Base-by-base conservation (phyloP, 23 red algal species). In the Gracilaria caudata region DNA sequence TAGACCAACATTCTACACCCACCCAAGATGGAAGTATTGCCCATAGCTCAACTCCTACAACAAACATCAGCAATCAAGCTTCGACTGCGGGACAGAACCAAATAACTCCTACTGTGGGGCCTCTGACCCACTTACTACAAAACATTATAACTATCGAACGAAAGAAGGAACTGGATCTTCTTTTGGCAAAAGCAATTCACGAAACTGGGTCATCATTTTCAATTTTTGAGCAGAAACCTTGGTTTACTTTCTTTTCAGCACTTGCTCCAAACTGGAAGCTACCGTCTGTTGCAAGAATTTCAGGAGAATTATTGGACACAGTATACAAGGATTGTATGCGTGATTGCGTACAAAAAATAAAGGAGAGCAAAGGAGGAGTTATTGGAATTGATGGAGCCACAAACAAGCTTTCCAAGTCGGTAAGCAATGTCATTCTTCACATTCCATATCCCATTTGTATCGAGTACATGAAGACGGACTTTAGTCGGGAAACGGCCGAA, bases 371-470 rank as follows among this genome's bases (percentile, higher is more conserved):
- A 24, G 77, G 77, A 29, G 77, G 41, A 53, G 51, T 59, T 11
- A 20, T 80, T 34, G 51, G 77, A 17, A 55, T 80, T 24, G 0
- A 80, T 80, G 1, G 77, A 0, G 44, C 77, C 23, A 54, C 51
- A 24, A 59, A 80, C 20, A 58, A 56, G 44, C 41, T 80, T 35
- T 34, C 44, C 0, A 80, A 80, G 10, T 80, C 77, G 21, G 21
- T 0, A 8, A 80, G 33, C 77, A 58, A 80, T 80, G 41, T 80
- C 47, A 80, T 80, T 23, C 30, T 80, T 24, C 77, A 80, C 47
- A 56, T 23, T 24, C 51, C 36, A 24, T 24, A 59, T 10, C 77
- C 0, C 14, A 34, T 80, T 10, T 80, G 63, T 35, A 80, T 80
- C 41, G 77, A 80, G 44, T 80, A 80, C 77, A 2, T 80, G 30